phyloP scores from a whole-genome alignment of 345 rosid genomes.

The Murraya koenigii region DNA sequence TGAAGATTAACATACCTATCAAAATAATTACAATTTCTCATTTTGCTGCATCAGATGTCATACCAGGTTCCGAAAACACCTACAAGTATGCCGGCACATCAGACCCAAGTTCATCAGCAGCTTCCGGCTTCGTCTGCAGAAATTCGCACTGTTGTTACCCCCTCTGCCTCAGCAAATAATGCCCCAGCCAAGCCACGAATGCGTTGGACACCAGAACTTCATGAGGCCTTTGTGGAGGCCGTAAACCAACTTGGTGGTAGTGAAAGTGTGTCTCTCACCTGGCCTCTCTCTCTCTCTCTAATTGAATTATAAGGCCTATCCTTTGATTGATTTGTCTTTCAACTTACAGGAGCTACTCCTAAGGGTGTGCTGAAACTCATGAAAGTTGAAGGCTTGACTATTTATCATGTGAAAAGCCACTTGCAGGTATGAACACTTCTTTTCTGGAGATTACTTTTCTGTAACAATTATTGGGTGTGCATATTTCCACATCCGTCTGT shows the following conservation, averaged over 20 bases:
- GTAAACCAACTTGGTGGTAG: constrained; percentile 84
- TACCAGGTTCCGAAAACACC: constrained; percentile 47
- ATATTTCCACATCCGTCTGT: not conserved
- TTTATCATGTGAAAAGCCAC: constrained; percentile 94
- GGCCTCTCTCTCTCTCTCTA: not conserved
- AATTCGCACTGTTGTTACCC: constrained; percentile 38
- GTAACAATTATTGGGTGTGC: not conserved
- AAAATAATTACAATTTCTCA: constrained; percentile 13
- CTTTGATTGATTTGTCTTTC: constrained; percentile 25
- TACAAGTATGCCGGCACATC: constrained; percentile 34
- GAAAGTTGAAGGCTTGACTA: constrained; percentile 84
- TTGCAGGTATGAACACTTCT: constrained; percentile 56
- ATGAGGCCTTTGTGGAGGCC: constrained; percentile 90
- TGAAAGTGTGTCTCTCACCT: constrained; percentile 47
- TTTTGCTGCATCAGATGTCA: constrained; percentile 48
- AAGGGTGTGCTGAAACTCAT: constrained; percentile 85
- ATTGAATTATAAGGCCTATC: not conserved
- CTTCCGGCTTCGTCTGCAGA: constrained; percentile 59
- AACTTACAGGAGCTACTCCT: constrained; percentile 79
- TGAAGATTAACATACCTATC: constrained; percentile 12
- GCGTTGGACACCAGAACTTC: constrained; percentile 97
- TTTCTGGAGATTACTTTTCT: not conserved
- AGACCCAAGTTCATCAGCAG: constrained; percentile 40
- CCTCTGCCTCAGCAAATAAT: constrained; percentile 51
- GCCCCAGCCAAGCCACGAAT: constrained; percentile 72